Conservation (phyloP, 768 basidiomycete genomes). For the Asterophora lycoperdoides region DNA sequence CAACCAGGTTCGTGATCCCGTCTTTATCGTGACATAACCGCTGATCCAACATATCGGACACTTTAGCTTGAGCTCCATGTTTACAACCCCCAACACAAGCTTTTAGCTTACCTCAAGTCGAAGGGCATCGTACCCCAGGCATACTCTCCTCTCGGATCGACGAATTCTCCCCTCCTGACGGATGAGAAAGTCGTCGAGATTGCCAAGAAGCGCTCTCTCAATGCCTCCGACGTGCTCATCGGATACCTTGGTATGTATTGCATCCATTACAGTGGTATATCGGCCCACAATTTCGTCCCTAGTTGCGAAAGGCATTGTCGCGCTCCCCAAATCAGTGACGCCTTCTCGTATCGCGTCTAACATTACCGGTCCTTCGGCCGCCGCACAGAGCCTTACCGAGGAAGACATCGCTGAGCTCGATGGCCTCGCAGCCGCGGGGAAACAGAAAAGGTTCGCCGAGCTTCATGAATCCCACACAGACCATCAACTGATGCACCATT, state of each 20-base stretch:
- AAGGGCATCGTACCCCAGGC: conserved; percentile 72
- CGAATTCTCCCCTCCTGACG: conserved; percentile 57
- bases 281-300: conserved; percentile 9
- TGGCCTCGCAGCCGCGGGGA: conserved; percentile 52
- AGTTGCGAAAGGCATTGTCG: conserved; percentile 63
- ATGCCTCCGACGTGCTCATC: conserved; percentile 54
- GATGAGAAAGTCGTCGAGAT: conserved; percentile 60
- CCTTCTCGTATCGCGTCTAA: conserved; percentile 62
- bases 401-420: conserved; percentile 56
- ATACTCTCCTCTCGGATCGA: conserved; percentile 77
- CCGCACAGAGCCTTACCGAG: conserved; percentile 40
- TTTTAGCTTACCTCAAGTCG: conserved; percentile 55
- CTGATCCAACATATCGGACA: background rate
- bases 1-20: conserved; percentile 48
- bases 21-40: background rate
- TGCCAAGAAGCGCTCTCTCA: conserved; percentile 52
- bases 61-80: conserved; percentile 66
- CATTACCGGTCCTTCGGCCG: conserved; percentile 46
- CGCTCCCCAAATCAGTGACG: conserved; percentile 77
- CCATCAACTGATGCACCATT: background rate
- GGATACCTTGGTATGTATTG: conserved; percentile 55
- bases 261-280: background rate
- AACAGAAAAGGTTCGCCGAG: conserved; percentile 52
- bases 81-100: conserved; percentile 71
- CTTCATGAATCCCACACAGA: background rate